Evolutionary conservation across 2,329 filamentous ascomycete species (phyloP), one percentile per base, ranked within the genome.

Genomic region (Pseudopithomyces maydicus): DNA sequence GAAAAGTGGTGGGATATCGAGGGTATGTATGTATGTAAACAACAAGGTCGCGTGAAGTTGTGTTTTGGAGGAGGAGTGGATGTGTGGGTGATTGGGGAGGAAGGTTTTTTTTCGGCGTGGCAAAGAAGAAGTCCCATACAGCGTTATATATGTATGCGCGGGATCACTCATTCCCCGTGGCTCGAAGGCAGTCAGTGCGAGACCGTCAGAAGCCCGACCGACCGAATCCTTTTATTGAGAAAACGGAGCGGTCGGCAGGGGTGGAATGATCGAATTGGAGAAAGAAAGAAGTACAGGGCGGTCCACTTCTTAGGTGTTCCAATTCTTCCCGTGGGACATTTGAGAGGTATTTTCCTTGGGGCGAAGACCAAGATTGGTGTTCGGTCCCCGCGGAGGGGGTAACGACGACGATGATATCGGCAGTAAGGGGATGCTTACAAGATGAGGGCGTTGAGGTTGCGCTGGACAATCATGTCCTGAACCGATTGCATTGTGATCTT

Each of bases 391-490:
- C 26, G 26, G 29, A 49, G 14, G 12, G 23, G 44, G 26, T 22
- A 33, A 33, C 54, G 48, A 33, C 8, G 32, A 29, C 56, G 45
- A 47, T 56, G 54, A 55, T 63, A 63, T 64, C 60, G 51, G 38
- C 26, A 48, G 23, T 20, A 49, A 50, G 35, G 14, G 29, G n/a
- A 32, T 39, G 20, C 55, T 75, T 65, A 78, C 52, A 77, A 67
- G 56, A 82, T 82, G 60, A 82, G 69, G 43, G 77, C 77, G 62
- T 82, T 80, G 64, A 82, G 73, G 63, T 82, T 82, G 56, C 80
- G 78, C 66, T 82, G 80, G 50, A 82, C 80, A 63, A 82, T 82
- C 80, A 82, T 82, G 63, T 82, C 80, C 64, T 82, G 80, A 48
- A 82, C 79, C 35, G 79, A 81, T 52, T 76, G 77, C 80, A 82